A percentile compares a stretch with the other conserved stretches of the same genome.
Conservation (phyloP, 73 alveolate species). For the Tetrahymena thermophila region DNA sequence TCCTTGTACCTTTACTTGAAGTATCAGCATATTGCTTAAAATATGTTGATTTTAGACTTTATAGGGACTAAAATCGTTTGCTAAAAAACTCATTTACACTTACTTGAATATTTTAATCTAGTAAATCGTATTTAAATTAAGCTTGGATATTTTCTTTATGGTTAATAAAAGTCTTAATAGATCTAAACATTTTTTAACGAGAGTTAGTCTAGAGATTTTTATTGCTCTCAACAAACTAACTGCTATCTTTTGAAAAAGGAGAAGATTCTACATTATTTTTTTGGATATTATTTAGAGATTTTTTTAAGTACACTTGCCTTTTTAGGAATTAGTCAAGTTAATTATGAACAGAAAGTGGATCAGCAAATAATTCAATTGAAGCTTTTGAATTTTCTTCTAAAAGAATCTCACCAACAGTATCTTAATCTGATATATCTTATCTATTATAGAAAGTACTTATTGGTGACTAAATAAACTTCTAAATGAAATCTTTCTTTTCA, state of each 20-base stretch:
- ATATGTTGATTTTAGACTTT: background rate
- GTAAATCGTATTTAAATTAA: background rate
- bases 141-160: background rate
- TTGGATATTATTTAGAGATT: background rate
- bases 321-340: background rate
- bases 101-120: background rate
- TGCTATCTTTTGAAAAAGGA: background rate
- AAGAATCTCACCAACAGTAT: background rate
- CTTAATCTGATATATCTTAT: background rate
- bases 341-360: background rate
- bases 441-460: background rate
- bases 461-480: background rate
- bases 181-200: background rate
- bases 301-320: background rate
- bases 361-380: background rate
- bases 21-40: background rate
- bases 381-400: background rate
- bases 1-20: background rate
- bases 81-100: background rate
- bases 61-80: background rate
- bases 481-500: background rate
- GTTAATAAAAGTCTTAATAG: background rate
- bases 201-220: background rate
- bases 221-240: background rate
- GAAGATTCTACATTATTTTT: background rate